Conservation (phyloP, 345 rosid genomes). For the Syzygium aqueum region DNA sequence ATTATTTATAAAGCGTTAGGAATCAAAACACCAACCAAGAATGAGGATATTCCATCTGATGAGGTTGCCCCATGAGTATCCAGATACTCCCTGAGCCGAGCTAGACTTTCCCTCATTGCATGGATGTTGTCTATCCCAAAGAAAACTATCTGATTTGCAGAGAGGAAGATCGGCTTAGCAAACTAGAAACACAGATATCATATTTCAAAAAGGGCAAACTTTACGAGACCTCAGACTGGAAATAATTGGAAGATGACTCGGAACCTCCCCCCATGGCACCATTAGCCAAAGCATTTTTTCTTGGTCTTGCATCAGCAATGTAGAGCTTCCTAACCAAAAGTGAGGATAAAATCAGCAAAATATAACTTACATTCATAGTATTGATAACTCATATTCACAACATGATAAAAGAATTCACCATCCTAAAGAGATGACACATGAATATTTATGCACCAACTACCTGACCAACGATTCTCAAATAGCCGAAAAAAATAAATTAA, state of each 20-base stretch:
- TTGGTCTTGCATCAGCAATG: conserved; percentile 97
- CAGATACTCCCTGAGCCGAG: conserved; percentile 91
- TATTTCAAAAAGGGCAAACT: neutral
- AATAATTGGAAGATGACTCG: conserved; percentile 90
- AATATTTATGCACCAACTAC: neutral
- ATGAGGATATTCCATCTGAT: conserved; percentile 96
- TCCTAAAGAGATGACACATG: neutral
- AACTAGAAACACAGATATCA: neutral
- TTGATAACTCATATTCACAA: neutral
- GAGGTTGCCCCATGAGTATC: conserved; percentile 93
- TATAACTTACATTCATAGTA: neutral
- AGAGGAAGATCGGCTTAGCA: neutral
- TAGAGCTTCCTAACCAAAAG: conserved; percentile 61
- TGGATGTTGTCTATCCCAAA: conserved; percentile 99
- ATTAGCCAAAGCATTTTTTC: conserved; percentile 98
- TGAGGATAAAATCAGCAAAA: neutral
- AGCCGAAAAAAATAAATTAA: neutral
- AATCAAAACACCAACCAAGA: conserved; percentile 52
- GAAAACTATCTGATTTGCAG: conserved; percentile 60
- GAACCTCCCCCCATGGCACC: conserved; percentile 99
- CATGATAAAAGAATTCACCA: neutral
- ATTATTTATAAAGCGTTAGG: neutral
- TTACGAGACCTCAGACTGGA: conserved; percentile 82
- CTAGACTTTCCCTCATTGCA: conserved; percentile 97
- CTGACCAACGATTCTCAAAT: neutral